Base-by-base conservation (phyloP, 176 grass and related monocot species). In the Melocanna baccifera region DNA sequence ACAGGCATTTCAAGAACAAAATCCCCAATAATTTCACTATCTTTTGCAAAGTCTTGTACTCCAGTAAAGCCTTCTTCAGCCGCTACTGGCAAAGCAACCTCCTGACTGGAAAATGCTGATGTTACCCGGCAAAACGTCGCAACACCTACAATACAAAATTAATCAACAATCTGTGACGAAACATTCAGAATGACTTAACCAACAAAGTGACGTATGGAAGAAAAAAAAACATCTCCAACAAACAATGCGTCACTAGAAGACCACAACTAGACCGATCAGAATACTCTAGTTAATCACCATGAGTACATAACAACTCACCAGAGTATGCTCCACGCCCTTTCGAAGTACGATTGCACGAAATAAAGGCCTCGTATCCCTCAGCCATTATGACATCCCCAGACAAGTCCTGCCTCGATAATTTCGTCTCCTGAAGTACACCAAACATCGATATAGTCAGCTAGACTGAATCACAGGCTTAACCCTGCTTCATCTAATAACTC, bases 31-130 rank as follows among this genome's bases (percentile, higher is more conserved):
- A 40, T 83, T 76, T 87, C 57, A 32, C 62, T 90, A 41, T 90
- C 81, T 55, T 87, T 95, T 59, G 67, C 66, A 69, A 45, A 80
- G 39, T 86, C 93, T 65, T 88, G 83, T 65, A 92, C 69, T 80
- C 96, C 91, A 77, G 83, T 92, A 86, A 98, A 93, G 11, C 96
- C 96, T 93, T 95, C 96, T 90, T 94, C 91, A 59, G 93, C 91
- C 86, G 76, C 87, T 50, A 95, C n/a, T 40, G 96, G 96, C 76
- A 98, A 89, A 78, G 93, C 85, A 73, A 92, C 87, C 73, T 95
- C 93, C 56, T 81, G 77, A 51, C 91, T 95, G 61, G 91, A 92
- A 90, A 96, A 98, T 87, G 89, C 88, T 79, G 93, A 95, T 79
- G 79, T 81, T 69, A 98, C 96, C 41, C 86, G 85, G 73, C 96